A percentile compares a stretch with the other conserved stretches of the same genome.
These are phyloP conservation scores for Aspergillus egyptiacus DNA, from an alignment of 495 filamentous ascomycete species.

Conservation along the genomic window DNA sequence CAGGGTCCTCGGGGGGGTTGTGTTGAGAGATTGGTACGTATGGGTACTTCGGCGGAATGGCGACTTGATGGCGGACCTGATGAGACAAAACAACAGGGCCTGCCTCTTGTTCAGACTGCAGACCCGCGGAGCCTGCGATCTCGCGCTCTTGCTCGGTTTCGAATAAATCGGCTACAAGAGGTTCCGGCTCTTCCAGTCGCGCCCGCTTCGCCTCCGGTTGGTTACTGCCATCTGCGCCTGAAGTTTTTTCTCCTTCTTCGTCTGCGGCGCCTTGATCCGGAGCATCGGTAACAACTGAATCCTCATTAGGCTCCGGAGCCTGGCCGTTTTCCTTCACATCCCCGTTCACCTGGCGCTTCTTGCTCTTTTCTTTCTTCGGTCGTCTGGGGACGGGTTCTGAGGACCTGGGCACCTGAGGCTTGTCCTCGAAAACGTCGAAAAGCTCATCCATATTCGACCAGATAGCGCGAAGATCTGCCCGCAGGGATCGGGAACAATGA, in stretches of 20 bases:
- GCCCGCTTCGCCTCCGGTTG: slow-evolving; percentile 66
- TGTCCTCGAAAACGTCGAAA: slow-evolving; percentile 77
- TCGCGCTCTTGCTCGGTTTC: slow-evolving; percentile 93
- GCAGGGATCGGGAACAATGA: slow-evolving; percentile 5
- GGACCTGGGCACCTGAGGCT: slow-evolving; percentile 40
- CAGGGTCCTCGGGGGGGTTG: slow-evolving; percentile 75
- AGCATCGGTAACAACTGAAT: slow-evolving; percentile 34
- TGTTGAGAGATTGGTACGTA: slow-evolving; percentile 91
- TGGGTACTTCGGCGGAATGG: slow-evolving; percentile 85
- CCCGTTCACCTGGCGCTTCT: slow-evolving; percentile 80
- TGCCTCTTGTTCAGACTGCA: slow-evolving; percentile 61
- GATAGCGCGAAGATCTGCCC: slow-evolving; percentile 12
- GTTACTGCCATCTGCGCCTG: slow-evolving; percentile 26
- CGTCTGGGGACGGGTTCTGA: slow-evolving; percentile 28
- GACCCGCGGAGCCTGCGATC: slow-evolving; percentile 73
- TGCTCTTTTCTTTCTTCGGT: slow-evolving; percentile 56
- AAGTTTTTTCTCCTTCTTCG: slow-evolving; percentile 18
- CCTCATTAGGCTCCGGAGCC: slow-evolving; percentile 44
- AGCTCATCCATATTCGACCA: slow-evolving; percentile 64
- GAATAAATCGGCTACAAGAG: slow-evolving; percentile 87
- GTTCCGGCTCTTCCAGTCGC: slow-evolving; percentile 66
- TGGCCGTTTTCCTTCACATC: slow-evolving; percentile 52
- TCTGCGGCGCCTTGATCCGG: slow-evolving; percentile 18
- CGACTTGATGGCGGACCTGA: slow-evolving; percentile 97
- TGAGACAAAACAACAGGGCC: slow-evolving; percentile 76